A percentile compares a stretch with the other conserved stretches of the same genome.
These are phyloP conservation scores for Aphanomyces cochlioides DNA, from an alignment of 352 stramenopile species.

Conservation along the genomic window DNA sequence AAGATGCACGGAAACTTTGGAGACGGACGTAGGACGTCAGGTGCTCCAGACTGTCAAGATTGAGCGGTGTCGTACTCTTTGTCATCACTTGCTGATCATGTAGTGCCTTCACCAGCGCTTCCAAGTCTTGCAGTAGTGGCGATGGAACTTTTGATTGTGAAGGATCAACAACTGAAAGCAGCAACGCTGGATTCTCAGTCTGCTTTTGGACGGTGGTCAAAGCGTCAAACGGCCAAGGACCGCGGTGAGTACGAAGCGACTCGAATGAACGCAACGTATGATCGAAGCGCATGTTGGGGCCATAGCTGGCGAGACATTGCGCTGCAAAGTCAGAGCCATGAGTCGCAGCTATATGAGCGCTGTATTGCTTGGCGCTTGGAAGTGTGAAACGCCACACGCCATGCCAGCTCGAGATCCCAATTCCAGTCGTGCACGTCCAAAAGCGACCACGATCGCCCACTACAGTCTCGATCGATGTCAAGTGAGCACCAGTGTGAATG, in stretches of 20 bases:
- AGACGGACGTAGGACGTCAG: conserved; percentile 38
- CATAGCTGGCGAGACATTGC: conserved; percentile 47
- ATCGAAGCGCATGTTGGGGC: conserved; percentile 51
- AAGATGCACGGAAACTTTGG: no score
- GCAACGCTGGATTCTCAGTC: conserved; percentile 60
- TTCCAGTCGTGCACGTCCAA: conserved; percentile 48
- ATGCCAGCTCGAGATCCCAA: conserved; percentile 49
- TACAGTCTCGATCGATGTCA: conserved; percentile 38
- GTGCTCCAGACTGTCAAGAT: conserved; percentile 69
- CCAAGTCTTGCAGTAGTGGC: conserved; percentile 55
- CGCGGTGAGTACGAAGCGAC: conserved; percentile 41
- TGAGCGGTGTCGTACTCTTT: conserved; percentile 47
- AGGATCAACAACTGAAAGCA: conserved; percentile 58
- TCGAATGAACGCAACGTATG: conserved; percentile 59
- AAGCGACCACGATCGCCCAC: conserved; percentile 33
- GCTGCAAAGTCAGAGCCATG: conserved; percentile 41
- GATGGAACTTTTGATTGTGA: conserved; percentile 32
- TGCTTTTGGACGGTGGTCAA: conserved; percentile 22
- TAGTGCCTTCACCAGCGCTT: background rate
- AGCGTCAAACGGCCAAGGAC: background rate
- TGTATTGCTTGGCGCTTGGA: conserved; percentile 49
- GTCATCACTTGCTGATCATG: conserved; percentile 35
- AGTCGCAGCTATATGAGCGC: conserved; percentile 6
- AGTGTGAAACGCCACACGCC: conserved; percentile 67
- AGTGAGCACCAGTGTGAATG: conserved; percentile 41